Evolutionary conservation across 108 stramenopile genomes (phyloP).

Genomic region (Skeletonema potamos): DNA sequence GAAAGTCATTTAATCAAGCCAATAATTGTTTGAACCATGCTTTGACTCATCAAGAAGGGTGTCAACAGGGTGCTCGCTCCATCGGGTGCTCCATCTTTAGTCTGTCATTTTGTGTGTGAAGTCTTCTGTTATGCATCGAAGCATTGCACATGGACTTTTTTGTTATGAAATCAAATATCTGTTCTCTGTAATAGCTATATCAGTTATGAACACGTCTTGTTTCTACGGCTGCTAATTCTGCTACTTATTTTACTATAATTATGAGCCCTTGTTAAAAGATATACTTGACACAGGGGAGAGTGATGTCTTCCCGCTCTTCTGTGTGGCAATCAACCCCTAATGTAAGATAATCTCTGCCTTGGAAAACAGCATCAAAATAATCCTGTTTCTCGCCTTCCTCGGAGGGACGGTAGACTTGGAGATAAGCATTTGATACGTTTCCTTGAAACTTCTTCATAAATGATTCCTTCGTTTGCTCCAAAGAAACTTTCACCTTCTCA

Average conservation of each 20-base stretch:
- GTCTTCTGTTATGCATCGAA: neutral
- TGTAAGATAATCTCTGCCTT: conserved; percentile 43
- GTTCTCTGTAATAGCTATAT: neutral
- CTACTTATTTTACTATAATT: neutral
- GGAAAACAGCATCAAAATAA: conserved; percentile 53
- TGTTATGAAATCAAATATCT: neutral
- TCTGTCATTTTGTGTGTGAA: neutral
- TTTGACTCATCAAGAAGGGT: neutral
- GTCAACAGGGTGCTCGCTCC: neutral
- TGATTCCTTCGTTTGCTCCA: conserved; percentile 53
- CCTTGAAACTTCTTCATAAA: conserved; percentile 48
- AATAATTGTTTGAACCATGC: neutral
- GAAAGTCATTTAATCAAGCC: no score
- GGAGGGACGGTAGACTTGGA: conserved; percentile 43
- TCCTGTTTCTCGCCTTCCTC: conserved; percentile 47
- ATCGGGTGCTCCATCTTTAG: neutral
- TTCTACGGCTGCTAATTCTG: neutral
- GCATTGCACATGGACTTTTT: neutral
- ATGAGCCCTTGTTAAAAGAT: conserved; percentile 7
- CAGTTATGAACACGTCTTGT: neutral
- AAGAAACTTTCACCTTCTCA: conserved; percentile 50
- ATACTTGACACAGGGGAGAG: conserved; percentile 53
- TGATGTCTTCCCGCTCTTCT: conserved; percentile 40
- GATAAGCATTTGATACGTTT: conserved; percentile 46
- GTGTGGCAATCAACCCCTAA: conserved; percentile 55